Base-by-base conservation (phyloP, 257 asterid species). In the Scutellaria barbata region DNA sequence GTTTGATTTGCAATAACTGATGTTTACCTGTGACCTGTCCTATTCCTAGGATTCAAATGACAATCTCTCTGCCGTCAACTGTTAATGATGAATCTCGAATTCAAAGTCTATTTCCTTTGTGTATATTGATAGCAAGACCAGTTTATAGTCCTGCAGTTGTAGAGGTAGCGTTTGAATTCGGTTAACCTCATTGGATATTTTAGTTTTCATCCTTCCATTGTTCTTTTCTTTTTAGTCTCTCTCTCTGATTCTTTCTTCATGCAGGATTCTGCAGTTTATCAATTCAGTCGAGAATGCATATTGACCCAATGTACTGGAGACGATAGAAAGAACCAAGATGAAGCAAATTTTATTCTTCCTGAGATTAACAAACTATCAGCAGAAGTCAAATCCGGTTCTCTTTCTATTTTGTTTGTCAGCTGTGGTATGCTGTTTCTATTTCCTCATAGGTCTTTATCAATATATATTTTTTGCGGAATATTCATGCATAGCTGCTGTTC, bases 121-220 rank as follows among this genome's bases (percentile, higher is more conserved):
- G 83, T 83, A 85, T 95, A 86, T 66, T 90, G 78, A 72, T 95
- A 81, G 99, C 96, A 48, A 88, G 92, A 71, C 95, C 83, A 39
- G 85, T 83, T 72, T 76, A 90, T 67, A 80, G 83, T 67, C 84
- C 83, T 71, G 84, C 85, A 37, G 82, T 62, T 73, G 81, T 75
- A 57, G 94, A 90, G 97, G 98, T 89, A 80, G 75, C 76, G 74
- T 56, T 55, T 74, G 75, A 60, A 37, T 77, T 79, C 68, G 10
- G 46, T 67, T 72, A 30, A 68, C 59, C 30, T 45, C 16, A 4
- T 57, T 61, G 45, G 59, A 30, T 71, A 57, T 76, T 72, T 75
- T n/a, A 43, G 47, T 55, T 61, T 72, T 71, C 66, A 41, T 37
- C 66, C 51, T 81, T 65, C 37, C 69, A 45, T 75, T 63, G 52